A percentile compares a stretch with the other conserved stretches of the same genome.
These are phyloP conservation scores for Ceratocystis lukuohia DNA, from an alignment of 2,329 filamentous ascomycete species.

Conservation along the genomic window DNA sequence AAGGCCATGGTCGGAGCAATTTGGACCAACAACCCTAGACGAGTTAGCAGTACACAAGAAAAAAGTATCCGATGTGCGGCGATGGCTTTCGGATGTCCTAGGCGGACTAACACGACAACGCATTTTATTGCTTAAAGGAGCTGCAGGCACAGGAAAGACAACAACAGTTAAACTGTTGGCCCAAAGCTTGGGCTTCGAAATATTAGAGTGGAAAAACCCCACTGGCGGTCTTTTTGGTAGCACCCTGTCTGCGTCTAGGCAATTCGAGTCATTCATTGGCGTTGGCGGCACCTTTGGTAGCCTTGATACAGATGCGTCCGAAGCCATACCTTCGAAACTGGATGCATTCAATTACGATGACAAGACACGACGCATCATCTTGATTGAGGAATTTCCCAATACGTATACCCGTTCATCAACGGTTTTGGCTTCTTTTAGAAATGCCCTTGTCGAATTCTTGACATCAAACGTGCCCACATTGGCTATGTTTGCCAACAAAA, in stretches of 20 bases:
- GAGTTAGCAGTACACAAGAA: constrained; percentile 91
- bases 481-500: constrained; percentile 33
- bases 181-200: constrained; percentile 57
- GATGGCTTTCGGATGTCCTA: constrained; percentile 68
- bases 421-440: constrained; percentile 57
- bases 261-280: constrained; percentile 86
- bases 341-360: constrained; percentile 12
- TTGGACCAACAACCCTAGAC: constrained; percentile 58
- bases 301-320: constrained; percentile 35
- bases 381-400: constrained; percentile 74
- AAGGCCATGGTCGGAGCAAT: constrained; percentile 79
- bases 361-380: constrained; percentile 40
- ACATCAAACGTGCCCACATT: constrained; percentile 50
- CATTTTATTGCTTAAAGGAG: constrained; percentile 73
- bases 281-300: constrained; percentile 69
- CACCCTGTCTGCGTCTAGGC: constrained; percentile 56
- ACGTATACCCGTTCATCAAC: constrained; percentile 54
- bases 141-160: constrained; percentile 86
- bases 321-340: background rate
- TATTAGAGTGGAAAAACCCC: constrained; percentile 88
- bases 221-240: constrained; percentile 45
- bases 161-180: constrained; percentile 70
- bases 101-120: constrained; percentile 52
- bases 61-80: constrained; percentile 75
- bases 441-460: constrained; percentile 61